These are phyloP conservation scores for Aspergillus thermomutatus DNA, from an alignment of 2,329 filamentous ascomycete species.

Conservation along the genomic window DNA sequence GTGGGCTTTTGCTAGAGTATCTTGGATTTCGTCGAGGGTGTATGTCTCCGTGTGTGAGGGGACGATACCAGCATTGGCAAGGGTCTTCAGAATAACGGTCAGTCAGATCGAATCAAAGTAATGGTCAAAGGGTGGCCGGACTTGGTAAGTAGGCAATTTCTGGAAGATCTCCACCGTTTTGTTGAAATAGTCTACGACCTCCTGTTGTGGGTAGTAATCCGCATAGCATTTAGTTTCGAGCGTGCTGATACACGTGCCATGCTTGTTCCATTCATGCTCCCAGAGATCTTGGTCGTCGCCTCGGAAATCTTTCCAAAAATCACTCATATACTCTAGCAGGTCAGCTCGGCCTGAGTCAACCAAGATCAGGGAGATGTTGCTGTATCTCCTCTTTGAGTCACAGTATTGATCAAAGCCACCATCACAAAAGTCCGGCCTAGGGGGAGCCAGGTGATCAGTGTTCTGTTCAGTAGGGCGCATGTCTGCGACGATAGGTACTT, in stretches of 20 bases:
- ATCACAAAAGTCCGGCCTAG: constrained; percentile 64
- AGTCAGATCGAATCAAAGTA: constrained; percentile 3
- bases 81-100: constrained; percentile 36
- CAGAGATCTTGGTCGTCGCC: constrained; percentile 65
- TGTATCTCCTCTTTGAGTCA: constrained; percentile 59
- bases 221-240: constrained; percentile 65
- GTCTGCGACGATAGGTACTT: not conserved
- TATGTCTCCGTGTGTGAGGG: constrained; percentile 56
- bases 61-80: constrained; percentile 59
- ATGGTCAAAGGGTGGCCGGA: constrained; percentile 21
- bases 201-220: constrained; percentile 58
- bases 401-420: constrained; percentile 67
- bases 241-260: constrained; percentile 72
- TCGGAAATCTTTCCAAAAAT: constrained; percentile 68
- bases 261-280: constrained; percentile 73
- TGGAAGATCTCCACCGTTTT: constrained; percentile 65
- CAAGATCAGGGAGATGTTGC: constrained; percentile 63
- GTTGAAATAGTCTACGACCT: constrained; percentile 68
- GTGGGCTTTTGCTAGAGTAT: constrained; percentile 52
- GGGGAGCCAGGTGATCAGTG: constrained; percentile 3
- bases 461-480: not conserved
- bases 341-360: constrained; percentile 51
- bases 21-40: constrained; percentile 56
- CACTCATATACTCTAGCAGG: constrained; percentile 64
- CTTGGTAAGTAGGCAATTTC: constrained; percentile 61